Evolutionary conservation across 306 rosid species (phyloP), one percentile per base, ranked within the genome.

Genomic region (Cicer chorassanicum): DNA sequence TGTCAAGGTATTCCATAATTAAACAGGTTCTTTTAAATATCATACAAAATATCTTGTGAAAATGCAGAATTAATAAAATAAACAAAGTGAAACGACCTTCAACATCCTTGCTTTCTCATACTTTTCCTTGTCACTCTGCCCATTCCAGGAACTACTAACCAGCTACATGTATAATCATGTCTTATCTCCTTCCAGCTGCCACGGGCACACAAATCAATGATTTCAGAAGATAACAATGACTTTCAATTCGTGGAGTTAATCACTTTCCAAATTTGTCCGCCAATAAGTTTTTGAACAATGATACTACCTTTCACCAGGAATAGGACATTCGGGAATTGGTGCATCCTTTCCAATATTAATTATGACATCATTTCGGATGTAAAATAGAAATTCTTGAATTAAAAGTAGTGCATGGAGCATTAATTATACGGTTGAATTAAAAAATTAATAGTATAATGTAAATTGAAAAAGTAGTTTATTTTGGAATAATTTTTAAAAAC

Each of bases 121-220:
- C 80, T 93, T 93, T 85, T 89, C 96, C 92, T 86, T 91, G 91
- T 93, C 98, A 36, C 98, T 93, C 82, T 84, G 93, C 13, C 98
- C 98, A 86, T 93, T 93, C 80, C 89, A 85, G 57, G 96, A 80
- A 83, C 97, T 93, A 81, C 98, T 78, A 93, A 84, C 98, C 98
- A 93, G 18, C 97, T 93, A 53, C 91, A 97, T 7, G 96, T 91
- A 73, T 89, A 80, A 75, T 93, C 98, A 77, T 93, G 87, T 80
- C 96, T 87, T 64, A 89, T 82, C 83, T 93, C 98, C 85, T 91
- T 93, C 98, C 97, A 93, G 7, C 98, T 93, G 86, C 78, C 76
- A 84, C 77, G 68, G 40, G 48, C 69, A 75, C 61, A 59, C 18
- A 49, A 64, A 34, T 9, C 51, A 72, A 49, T 65, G 36, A 29